Conservation (phyloP, 208 protist genomes). For the Crithidia mellificae region DNA sequence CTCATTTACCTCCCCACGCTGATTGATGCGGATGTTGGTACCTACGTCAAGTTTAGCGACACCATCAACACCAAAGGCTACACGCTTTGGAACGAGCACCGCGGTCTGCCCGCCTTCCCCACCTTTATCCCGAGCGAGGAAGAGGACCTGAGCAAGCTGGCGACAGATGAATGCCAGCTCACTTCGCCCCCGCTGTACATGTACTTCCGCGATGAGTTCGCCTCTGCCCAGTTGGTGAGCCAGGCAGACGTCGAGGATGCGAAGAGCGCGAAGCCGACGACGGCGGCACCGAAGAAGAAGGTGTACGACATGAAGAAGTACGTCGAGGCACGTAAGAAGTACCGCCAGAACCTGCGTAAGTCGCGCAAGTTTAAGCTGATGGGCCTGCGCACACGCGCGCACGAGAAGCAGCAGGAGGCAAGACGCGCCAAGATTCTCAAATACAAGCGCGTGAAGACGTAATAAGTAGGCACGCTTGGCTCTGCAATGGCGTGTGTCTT, state of each 20-base stretch:
- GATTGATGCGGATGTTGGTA: constrained; percentile 87
- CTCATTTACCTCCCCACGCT: constrained; percentile 90
- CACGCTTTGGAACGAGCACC: constrained; percentile 91
- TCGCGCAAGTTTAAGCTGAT: constrained; percentile 87
- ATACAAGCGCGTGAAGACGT: constrained; percentile 89
- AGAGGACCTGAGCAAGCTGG: constrained; percentile 84
- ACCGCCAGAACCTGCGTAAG: constrained; percentile 84
- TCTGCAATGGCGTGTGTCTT: neutral
- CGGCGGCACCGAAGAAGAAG: constrained; percentile 80
- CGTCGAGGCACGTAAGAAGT: constrained; percentile 84
- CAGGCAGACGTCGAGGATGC: constrained; percentile 91
- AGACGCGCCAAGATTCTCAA: constrained; percentile 85
- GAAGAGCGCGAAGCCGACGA: constrained; percentile 81
- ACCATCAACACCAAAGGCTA: constrained; percentile 92
- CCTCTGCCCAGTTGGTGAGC: constrained; percentile 77
- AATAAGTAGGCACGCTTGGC: no score
- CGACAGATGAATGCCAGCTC: constrained; percentile 92
- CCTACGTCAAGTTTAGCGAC: constrained; percentile 91
- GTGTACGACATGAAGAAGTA: constrained; percentile 94
- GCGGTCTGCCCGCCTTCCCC: constrained; percentile 87
- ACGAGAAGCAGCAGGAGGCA: constrained; percentile 91
- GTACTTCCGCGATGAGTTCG: constrained; percentile 92
- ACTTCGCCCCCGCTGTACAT: constrained; percentile 84
- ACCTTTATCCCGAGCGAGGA: constrained; percentile 85
- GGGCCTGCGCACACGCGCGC: constrained; percentile 77